A percentile compares a stretch with the other conserved stretches of the same genome.
Evolutionary conservation across 1,139 yeast species (phyloP).

Genomic region (Taphrina flavorubra): DNA sequence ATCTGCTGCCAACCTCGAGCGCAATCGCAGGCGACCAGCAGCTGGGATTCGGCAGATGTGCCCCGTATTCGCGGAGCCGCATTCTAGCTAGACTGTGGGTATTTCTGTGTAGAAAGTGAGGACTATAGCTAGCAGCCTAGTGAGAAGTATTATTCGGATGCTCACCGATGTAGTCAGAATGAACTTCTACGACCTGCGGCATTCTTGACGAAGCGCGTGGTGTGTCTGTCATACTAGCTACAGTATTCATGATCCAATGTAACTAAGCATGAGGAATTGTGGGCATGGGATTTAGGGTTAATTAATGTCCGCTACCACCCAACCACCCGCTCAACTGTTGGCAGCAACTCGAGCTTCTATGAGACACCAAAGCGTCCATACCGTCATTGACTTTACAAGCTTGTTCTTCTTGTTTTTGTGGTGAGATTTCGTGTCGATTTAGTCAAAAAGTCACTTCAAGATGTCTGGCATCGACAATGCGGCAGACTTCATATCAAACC

Average conservation of each 20-base stretch:
- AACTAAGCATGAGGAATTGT: not conserved
- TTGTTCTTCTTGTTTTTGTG: too few relatives aligned
- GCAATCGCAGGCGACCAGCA: not conserved
- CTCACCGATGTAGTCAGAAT: too few relatives aligned
- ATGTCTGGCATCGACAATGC: slow-evolving; percentile 34
- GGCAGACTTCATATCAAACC: slow-evolving; percentile 32
- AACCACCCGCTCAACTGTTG: not conserved
- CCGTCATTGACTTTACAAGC: not conserved
- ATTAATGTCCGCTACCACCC: not conserved
- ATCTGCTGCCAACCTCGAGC: not conserved
- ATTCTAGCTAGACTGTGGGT: slow-evolving; percentile 1
- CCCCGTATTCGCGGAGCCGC: slow-evolving; percentile 7
- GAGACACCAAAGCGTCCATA: not conserved
- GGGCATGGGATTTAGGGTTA: not conserved
- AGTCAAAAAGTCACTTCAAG: not conserved
- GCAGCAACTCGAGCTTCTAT: not conserved
- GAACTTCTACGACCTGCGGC: too few relatives aligned
- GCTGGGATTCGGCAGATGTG: not conserved
- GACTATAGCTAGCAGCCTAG: too few relatives aligned
- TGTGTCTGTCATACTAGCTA: too few relatives aligned
- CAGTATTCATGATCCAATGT: too few relatives aligned
- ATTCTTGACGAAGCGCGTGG: too few relatives aligned
- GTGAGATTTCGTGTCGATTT: too few relatives aligned
- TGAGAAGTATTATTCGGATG: too few relatives aligned
- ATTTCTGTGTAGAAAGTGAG: too few relatives aligned